These are phyloP conservation scores for Globisporangium paddicum DNA, from an alignment of 352 stramenopile genomes.

Conservation along the genomic window DNA sequence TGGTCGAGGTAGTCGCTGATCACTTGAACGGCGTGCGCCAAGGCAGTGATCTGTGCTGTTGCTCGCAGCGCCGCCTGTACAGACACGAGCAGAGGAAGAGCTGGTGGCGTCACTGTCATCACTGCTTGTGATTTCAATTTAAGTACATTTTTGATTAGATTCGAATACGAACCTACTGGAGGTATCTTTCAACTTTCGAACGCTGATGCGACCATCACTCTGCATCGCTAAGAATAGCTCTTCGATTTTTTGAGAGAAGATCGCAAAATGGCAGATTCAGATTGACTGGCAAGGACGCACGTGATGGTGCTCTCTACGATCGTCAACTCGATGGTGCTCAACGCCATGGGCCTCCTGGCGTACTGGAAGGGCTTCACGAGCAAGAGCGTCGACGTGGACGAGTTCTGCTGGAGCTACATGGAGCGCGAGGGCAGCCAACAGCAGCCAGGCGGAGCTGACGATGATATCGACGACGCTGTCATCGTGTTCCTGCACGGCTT, in stretches of 20 bases:
- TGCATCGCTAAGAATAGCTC: neutral
- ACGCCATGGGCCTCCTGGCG: slow-evolving; percentile 39
- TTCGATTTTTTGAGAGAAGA: neutral
- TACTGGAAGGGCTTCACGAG: slow-evolving; percentile 48
- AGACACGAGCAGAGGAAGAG: neutral
- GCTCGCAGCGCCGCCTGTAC: neutral
- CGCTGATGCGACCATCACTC: too few relatives aligned
- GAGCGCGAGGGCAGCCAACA: slow-evolving; percentile 32
- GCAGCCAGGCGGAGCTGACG: neutral
- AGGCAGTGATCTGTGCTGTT: neutral
- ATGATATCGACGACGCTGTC: slow-evolving; percentile 26
- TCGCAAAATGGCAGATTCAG: neutral
- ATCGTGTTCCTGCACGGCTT: slow-evolving; percentile 68
- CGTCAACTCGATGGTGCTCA: slow-evolving; percentile 26
- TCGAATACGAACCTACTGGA: too few relatives aligned
- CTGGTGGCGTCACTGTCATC: neutral
- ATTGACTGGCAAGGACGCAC: neutral
- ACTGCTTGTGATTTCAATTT: too few relatives aligned
- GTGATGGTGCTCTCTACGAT: slow-evolving; percentile 20
- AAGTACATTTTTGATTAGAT: too few relatives aligned
- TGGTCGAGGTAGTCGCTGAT: neutral
- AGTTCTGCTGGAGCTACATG: slow-evolving; percentile 75
- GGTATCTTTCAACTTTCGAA: neutral
- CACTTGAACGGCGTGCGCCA: neutral
- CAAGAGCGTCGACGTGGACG: slow-evolving; percentile 38